A percentile compares a stretch with the other conserved stretches of the same genome.
Conservation (phyloP, 75 land plant genomes). For the Selaginella moellendorffii region DNA sequence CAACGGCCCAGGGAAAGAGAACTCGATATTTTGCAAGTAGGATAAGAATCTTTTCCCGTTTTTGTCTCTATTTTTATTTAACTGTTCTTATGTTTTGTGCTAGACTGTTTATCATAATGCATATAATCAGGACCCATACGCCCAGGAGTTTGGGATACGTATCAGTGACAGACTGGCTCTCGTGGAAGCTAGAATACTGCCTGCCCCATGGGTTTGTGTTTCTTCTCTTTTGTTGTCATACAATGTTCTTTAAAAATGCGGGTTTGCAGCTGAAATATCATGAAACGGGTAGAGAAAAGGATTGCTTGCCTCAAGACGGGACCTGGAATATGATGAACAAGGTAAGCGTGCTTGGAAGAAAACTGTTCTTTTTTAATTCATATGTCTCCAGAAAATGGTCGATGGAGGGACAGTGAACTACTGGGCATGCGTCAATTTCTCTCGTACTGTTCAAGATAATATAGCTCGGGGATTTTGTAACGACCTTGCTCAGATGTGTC, state of each 20-base stretch:
- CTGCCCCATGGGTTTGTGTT: constrained; percentile 58
- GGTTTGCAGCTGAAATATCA: constrained; percentile 25
- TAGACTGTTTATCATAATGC: background rate
- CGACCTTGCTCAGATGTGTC: background rate
- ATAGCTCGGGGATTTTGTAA: constrained; percentile 16
- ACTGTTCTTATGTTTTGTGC: background rate
- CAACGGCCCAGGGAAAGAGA: constrained; percentile 4
- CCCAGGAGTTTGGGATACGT: background rate
- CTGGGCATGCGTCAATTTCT: background rate
- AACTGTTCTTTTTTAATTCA: background rate
- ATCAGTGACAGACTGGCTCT: constrained; percentile 6
- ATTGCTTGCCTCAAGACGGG: background rate
- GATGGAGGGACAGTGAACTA: constrained; percentile 11
- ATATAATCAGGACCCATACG: background rate
- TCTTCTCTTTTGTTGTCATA: background rate
- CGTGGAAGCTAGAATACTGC: constrained; percentile 67
- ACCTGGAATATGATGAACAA: constrained; percentile 4
- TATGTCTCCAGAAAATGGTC: constrained; percentile 8
- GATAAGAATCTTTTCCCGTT: background rate
- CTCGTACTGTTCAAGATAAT: background rate
- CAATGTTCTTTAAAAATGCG: background rate
- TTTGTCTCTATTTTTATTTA: background rate
- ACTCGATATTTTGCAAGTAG: background rate
- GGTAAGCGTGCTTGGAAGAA: background rate
- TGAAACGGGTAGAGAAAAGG: background rate